Base-by-base conservation (phyloP, 805 yeast genomes). In the Candida succiphila region DNA sequence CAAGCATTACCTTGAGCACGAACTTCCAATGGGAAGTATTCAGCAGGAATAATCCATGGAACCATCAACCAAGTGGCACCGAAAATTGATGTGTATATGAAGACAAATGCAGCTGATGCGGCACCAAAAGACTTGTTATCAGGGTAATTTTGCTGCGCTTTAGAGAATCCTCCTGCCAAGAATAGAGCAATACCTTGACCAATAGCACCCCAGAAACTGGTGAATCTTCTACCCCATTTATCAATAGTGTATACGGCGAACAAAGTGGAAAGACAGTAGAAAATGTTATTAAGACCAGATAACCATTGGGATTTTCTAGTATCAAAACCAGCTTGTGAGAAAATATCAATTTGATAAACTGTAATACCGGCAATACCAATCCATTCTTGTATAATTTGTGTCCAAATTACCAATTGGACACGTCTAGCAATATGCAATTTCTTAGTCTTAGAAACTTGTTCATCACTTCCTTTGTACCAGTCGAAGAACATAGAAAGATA, bases 351-450 rank as follows among this genome's bases (percentile, higher is more conserved):
- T 63, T 40, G 49, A 31, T 49, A 48, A 39, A 37, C 52, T 5
- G 52, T 49, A 31, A 48, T 46, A 38, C 68, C 63, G 39, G 66
- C 70, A 42, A 64, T 67, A 39, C 72, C 75, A 33, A 65, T 57
- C 58, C 60, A 56, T 37, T 58, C 60, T 40, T 58, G 63, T 37
- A 58, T 32, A 31, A 57, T 52, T 39, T 54, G 60, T 33, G 56
- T 44, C 61, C 59, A 52, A 37, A 53, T 37, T 17, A 49, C 60
- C 37, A 58, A 45, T 31, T 43, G 42, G 31, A 44, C 33, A 32
- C 52, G 37, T 38, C 53, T 42, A 10, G 44, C 43, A 15, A 51
- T 48, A 22, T 51, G 56, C 25, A 51, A 48, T 22, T 38, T 37
- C 29, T 41, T 41, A 14, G 44, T 42, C 22, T 39, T 41, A 13